A percentile compares a stretch with the other conserved stretches of the same genome.
Conservation (phyloP, 176 grass and related monocot genomes). For the Oropetium thomaeum region DNA sequence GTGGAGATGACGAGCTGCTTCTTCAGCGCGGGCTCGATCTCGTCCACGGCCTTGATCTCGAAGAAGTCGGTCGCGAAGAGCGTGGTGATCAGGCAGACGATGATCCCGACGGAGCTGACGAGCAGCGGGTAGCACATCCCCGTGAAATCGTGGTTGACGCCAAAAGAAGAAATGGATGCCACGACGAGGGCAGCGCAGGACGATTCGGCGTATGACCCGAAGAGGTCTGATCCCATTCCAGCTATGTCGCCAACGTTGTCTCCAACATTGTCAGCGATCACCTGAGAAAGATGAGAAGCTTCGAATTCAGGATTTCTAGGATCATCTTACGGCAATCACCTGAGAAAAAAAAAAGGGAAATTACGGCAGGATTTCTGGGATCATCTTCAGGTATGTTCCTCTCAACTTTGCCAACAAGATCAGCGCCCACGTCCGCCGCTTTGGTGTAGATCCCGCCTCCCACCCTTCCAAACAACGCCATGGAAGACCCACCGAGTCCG, state of each 20-base stretch:
- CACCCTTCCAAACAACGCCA: constrained; percentile 60
- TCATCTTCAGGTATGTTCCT: constrained; percentile 73
- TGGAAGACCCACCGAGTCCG: constrained; percentile 53
- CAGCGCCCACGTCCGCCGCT: constrained; percentile 50
- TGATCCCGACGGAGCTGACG: constrained; percentile 49
- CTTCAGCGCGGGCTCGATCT: constrained; percentile 52
- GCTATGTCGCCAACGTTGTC: constrained; percentile 58
- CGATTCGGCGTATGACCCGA: constrained; percentile 57
- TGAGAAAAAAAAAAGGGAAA: background rate
- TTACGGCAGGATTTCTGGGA: constrained; percentile 53
- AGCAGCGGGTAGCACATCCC: constrained; percentile 58
- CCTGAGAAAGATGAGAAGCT: constrained; percentile 17
- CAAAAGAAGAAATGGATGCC: constrained; percentile 62
- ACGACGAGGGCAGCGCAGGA: constrained; percentile 52
- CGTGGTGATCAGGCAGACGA: constrained; percentile 50
- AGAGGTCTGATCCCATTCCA: constrained; percentile 61
- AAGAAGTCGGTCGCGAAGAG: constrained; percentile 57
- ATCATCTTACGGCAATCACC: constrained; percentile 66
- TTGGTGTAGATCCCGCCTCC: constrained; percentile 58
- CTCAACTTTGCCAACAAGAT: constrained; percentile 59
- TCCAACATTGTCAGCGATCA: constrained; percentile 59
- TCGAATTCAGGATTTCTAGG: constrained; percentile 36
- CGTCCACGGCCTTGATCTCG: constrained; percentile 44
- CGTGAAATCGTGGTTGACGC: constrained; percentile 47
- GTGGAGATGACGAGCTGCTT: constrained; percentile 46